Evolutionary conservation across 768 basidiomycete species (phyloP).

Genomic region (Suillus alpinus): DNA sequence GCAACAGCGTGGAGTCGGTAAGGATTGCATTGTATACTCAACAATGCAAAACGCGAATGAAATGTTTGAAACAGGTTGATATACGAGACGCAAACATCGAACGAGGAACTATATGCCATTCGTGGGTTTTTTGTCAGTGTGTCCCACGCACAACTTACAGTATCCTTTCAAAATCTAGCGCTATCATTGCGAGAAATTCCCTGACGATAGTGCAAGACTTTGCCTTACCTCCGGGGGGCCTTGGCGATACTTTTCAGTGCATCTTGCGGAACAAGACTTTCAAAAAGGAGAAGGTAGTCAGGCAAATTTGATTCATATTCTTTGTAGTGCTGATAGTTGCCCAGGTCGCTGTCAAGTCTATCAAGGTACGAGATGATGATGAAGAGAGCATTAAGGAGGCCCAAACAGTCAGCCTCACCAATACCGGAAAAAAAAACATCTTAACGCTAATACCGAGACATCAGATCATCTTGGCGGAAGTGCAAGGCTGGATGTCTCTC

Average conservation of each 20-base stretch:
- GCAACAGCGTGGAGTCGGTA: neutral
- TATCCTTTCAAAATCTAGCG: neutral
- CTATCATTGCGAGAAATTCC: neutral
- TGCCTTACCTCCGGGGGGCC: neutral
- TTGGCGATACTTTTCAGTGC: neutral
- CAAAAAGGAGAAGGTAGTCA: neutral
- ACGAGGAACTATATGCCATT: neutral
- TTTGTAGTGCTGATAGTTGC: neutral
- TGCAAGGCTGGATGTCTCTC: conserved; percentile 20
- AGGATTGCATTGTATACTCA: neutral
- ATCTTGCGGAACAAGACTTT: neutral
- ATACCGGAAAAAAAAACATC: neutral
- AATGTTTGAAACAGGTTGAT: neutral
- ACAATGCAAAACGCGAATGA: neutral
- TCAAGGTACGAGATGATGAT: neutral
- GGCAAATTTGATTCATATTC: neutral
- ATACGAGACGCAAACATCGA: neutral
- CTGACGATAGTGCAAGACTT: neutral
- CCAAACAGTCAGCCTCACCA: neutral
- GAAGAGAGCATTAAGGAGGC: neutral
- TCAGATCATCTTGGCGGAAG: conserved; percentile 4
- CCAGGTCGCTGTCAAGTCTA: neutral
- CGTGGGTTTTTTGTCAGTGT: neutral
- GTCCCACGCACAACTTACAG: neutral
- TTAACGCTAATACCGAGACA: neutral